Evolutionary conservation across 202 grass and related monocot species (phyloP).

Genomic region (Dendrocalamus latiflorus): DNA sequence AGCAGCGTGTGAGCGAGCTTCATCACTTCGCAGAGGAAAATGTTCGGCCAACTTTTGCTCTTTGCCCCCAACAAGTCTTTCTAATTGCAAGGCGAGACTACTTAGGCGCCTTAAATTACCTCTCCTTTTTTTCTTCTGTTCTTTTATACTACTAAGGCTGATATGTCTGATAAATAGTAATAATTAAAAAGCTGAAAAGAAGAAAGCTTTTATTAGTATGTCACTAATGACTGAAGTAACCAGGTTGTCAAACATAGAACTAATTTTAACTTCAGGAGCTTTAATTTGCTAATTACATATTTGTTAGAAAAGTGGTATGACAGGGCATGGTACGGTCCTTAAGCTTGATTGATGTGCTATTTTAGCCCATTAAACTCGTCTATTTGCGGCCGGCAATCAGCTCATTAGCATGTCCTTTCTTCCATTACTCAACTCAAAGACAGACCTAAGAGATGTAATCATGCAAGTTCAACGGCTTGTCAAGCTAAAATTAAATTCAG

Average conservation of each 20-base stretch:
- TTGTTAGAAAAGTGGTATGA: neutral
- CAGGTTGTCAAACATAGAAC: neutral
- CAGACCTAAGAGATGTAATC: no score
- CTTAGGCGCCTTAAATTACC: neutral
- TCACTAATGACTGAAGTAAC: neutral
- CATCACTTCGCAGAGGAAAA: neutral
- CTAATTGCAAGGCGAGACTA: neutral
- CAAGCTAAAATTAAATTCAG: neutral
- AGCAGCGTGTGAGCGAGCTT: neutral
- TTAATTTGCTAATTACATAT: neutral
- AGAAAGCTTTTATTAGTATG: no score
- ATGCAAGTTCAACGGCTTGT: neutral
- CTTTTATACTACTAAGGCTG: no score
- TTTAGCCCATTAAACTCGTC: no score
- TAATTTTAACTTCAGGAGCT: neutral
- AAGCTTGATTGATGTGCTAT: neutral
- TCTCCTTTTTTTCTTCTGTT: no score
- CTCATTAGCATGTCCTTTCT: no score
- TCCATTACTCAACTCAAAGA: neutral
- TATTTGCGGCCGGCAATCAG: no score
- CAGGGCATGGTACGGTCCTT: neutral
- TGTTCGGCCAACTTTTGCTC: neutral
- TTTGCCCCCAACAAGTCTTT: neutral
- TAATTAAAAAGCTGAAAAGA: no score
- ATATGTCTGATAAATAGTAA: no score